These are phyloP conservation scores for Monilinia aucupariae DNA, from an alignment of 2,329 filamentous ascomycete genomes.

Conservation along the genomic window DNA sequence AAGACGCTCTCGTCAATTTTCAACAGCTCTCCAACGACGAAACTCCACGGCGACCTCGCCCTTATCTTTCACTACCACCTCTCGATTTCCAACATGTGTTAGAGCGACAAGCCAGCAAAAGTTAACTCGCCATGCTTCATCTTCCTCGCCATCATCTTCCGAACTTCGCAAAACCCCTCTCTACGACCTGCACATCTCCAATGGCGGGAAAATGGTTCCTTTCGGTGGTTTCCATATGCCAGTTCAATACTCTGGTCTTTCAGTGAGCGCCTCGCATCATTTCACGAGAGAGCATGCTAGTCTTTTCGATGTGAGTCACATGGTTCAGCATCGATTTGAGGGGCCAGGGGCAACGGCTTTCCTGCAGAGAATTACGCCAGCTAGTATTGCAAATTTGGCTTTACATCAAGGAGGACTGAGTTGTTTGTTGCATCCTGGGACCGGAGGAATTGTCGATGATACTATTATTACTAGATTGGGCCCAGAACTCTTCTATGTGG, in stretches of 20 bases:
- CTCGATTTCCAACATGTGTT: conserved; percentile 5
- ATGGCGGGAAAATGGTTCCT: conserved; percentile 91
- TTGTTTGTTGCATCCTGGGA: conserved; percentile 70
- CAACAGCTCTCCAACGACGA: conserved; percentile 26
- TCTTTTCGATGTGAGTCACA: conserved; percentile 93
- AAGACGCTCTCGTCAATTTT: conserved; percentile 25
- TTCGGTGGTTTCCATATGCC: conserved; percentile 94
- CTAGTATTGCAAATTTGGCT: conserved; percentile 58
- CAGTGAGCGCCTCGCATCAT: conserved; percentile 77
- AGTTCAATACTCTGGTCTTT: conserved; percentile 73
- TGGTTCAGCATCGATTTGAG: conserved; percentile 84
- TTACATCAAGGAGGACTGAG: conserved; percentile 73
- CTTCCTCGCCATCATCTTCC: conserved; percentile 16
- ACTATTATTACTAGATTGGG: conserved; percentile 80
- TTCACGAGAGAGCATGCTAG: conserved; percentile 87
- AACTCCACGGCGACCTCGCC: conserved; percentile 11
- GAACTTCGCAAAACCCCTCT: conserved; percentile 62
- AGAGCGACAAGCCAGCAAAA: neutral
- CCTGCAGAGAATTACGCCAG: conserved; percentile 78
- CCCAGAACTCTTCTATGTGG: conserved; percentile 76
- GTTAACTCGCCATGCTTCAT: conserved; percentile 23
- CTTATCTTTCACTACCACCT: conserved; percentile 12
- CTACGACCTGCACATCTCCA: conserved; percentile 69
- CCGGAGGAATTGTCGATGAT: conserved; percentile 92
- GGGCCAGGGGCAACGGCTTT: conserved; percentile 77